phyloP scores from a whole-genome alignment of 148 eudicot species.

The Silene uniflora region DNA sequence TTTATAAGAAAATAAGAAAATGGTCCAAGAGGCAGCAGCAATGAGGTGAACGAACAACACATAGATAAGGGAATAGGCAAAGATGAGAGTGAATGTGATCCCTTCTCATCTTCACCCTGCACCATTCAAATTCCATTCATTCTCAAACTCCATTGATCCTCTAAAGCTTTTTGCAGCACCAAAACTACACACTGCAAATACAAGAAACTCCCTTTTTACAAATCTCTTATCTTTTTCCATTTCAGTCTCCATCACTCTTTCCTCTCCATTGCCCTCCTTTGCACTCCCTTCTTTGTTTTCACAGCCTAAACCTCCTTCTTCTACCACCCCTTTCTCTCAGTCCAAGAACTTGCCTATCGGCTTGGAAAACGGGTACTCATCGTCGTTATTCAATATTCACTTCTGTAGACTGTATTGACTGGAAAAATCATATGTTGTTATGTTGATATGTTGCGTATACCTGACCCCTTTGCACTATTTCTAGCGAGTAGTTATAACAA shows the following conservation, averaged over 20 bases:
- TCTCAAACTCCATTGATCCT: conserved; percentile 7
- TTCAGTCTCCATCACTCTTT: conserved; percentile 51
- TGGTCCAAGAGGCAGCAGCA: background rate
- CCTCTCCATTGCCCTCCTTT: conserved; percentile 52
- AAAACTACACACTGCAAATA: background rate
- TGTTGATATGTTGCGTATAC: too few species aligned
- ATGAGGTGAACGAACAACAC: background rate
- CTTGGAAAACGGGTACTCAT: conserved; percentile 72
- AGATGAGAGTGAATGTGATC: conserved; percentile 9
- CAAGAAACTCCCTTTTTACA: conserved; percentile 29
- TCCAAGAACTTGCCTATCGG: conserved; percentile 79
- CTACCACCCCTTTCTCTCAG: conserved; percentile 86
- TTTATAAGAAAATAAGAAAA: too few species aligned
- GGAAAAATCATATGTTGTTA: too few species aligned
- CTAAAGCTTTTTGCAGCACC: conserved; percentile 15
- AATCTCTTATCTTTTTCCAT: conserved; percentile 55
- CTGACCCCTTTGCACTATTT: too few species aligned
- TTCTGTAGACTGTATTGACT: too few species aligned
- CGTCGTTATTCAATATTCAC: too few species aligned
- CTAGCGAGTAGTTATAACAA: too few species aligned
- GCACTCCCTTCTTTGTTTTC: conserved; percentile 67
- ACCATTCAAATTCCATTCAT: background rate
- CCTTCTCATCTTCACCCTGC: conserved; percentile 11
- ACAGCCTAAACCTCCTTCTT: conserved; percentile 32
- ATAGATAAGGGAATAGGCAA: background rate